Evolutionary conservation across 1,139 yeast genomes (phyloP), one percentile per base, ranked within the genome.

Genomic region (Pichia sp.): DNA sequence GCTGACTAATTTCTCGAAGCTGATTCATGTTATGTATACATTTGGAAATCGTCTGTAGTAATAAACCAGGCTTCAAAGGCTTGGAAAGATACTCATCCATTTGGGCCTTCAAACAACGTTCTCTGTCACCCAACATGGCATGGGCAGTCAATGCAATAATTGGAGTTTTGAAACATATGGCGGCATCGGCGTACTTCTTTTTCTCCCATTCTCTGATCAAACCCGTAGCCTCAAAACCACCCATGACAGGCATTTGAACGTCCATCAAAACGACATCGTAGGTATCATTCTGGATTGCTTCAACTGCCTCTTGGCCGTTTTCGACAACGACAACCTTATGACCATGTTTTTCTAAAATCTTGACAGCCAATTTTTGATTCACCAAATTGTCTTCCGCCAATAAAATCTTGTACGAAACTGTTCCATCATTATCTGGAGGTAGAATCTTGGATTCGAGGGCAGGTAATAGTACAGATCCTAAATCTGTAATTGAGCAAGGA

Each of bases 201-300:
- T 79, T 82, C 71, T 89, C 96, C 95, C 95, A 88, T 68, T 86
- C 92, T 63, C 96, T 75, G 54, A 89, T 89, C 68, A 83, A 81
- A 55, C 86, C 89, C 1, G 96, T 88, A 3, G 96, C 95, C 67
- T 89, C 96, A 68, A 89, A 89, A 0, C 96, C 96, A 47, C 96
- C 95, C 95, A 89, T 88, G 8, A 88, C 90, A 6, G 96, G 96
- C 96, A 89, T 89, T 70, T 89, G 96, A 45, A 89, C 96, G 73
- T 89, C 96, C 96, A 89, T 89, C 62, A 89, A 77, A 15, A 89
- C 89, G 51, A 86, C 93, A 66, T 89, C 96, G 68, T 84, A 88
- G 47, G 80, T 76, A 68, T 80, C 82, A 50, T 74, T 69, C 67
- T 84, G 78, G 46, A 87, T 84, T 0, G 92, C 92, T 61, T 88